Evolutionary conservation across 1,284 basidiomycete species (phyloP), one percentile per base, ranked within the genome.

Genomic region (Tremellales sp.): DNA sequence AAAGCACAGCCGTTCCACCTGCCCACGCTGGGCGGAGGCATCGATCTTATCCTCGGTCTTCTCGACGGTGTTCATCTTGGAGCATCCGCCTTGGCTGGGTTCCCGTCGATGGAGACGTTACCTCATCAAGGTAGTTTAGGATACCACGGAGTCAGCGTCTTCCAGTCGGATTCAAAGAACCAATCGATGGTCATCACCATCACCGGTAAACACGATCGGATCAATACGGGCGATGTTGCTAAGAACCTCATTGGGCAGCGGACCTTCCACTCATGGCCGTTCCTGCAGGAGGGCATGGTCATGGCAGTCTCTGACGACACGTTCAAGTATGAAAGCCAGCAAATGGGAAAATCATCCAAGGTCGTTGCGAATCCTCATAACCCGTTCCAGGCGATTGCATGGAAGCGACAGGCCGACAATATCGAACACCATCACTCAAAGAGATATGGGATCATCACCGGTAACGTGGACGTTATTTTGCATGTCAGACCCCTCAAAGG

Each of bases 111-210:
- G 25, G 81, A 94, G 57, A 97, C 92, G 0, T 77, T 98, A 3
- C 87, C 87, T 0, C 81, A 92, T 66, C 82, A 80, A 4, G 84
- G 85, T 2, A 74, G 77, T 18, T 78, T 97, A 8, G 88, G 84
- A 13, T 80, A 83, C 70, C 93, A 97, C 65, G 83, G 86, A 28
- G 92, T 98, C 59, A 97, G 91, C 64, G 84, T 98, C 7, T 95
- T 97, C 73, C 89, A 92, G 45, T 78, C 82, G 4, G 92, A 95
- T 66, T 88, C 83, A 54, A 79, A 84, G 33, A 93, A 92, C 73
- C 87, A 91, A 70, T 92, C 89, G 4, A 91, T 99, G 82, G 77
- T 98, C 40, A 79, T 98, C 28, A 82, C 86, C 56, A 81, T 97
- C 56, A 77, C 85, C 44, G 89, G 89, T 62, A 78, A 80, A 1